Evolutionary conservation across 2,329 filamentous ascomycete species (phyloP), one percentile per base, ranked within the genome.

Genomic region (Paraconiothyrium sp.): DNA sequence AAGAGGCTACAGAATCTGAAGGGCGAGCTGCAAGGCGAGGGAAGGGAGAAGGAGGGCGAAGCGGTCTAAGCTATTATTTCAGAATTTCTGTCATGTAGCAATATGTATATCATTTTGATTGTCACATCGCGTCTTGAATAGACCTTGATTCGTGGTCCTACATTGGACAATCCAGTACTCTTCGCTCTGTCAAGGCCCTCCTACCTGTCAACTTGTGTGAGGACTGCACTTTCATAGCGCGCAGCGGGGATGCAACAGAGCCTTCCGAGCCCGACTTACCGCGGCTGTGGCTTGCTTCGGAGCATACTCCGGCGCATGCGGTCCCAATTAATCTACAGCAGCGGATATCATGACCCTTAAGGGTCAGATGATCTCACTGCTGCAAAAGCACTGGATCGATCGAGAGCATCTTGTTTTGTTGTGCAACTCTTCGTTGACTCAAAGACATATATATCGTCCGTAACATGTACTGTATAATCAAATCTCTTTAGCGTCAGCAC

Each of bases 1-100:
- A 68, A 69, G 68, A 62, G 68, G 46, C 50, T 72, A 58, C 70
- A 72, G 58, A 52, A 59, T 24, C 60, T 65, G 52, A 54, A 54
- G 55, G 62, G 59, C 2, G 61, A 67, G 30, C 32, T 61, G 54
- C 54, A 47, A 30, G 68, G 65, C 5, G 68, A 67, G 46, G 68
- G 67, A 9, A 44, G 47, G n/a, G 68, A 67, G 60, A 67, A 43
- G 50, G 67, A 68, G 54, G 65, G 65, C 10, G 67, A 67, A 46
- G 64, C 63, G 35, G 63, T 69, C 5, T 67, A 64, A 47, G 10
- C 9, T 20, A 3, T 13, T 24, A 8, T 46, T 13, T 20, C 11
- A 20, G 6, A 24, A n/a, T 8, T 4, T 10, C 43, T 2, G 4
- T 46, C n/a, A 24, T 46, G 20, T 46, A 13, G 11, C n/a, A 24